Percentiles rank a stretch among this genome's conserved stretches.
Conservation (phyloP, 306 rosid species). For the Biancaea sappan region DNA sequence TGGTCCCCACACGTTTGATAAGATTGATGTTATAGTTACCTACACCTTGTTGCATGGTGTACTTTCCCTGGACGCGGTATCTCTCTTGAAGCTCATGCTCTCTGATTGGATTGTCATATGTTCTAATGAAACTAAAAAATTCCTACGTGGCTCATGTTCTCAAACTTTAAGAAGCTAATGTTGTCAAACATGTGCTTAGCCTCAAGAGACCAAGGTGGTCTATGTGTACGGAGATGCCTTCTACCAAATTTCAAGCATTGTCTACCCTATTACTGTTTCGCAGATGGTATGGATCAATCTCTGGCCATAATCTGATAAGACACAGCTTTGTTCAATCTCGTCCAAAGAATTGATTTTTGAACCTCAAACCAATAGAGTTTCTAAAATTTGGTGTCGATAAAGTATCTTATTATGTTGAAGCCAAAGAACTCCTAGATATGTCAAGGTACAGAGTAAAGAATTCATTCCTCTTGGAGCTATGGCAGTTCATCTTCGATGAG, state of each 20-base stretch:
- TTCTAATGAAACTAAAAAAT: background rate
- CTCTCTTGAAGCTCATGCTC: constrained; percentile 2
- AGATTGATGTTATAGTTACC: constrained; percentile 32
- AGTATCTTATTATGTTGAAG: too few relatives aligned
- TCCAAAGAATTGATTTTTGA: background rate
- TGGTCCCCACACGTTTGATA: background rate
- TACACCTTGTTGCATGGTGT: constrained; percentile 44
- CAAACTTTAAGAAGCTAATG: background rate
- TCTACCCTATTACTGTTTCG: constrained; percentile 14
- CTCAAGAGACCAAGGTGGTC: constrained; percentile 19
- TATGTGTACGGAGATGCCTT: background rate
- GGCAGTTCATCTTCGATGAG: constrained; percentile 8
- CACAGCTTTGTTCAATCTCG: constrained; percentile 21
- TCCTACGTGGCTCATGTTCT: background rate
- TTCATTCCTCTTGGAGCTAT: background rate
- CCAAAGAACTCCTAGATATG: too few relatives aligned
- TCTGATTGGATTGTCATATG: constrained; percentile 34
- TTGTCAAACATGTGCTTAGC: background rate
- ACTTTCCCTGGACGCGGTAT: constrained; percentile 33
- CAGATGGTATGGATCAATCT: constrained; percentile 40
- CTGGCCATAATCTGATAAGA: constrained; percentile 31
- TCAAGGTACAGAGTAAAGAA: constrained; percentile 13
- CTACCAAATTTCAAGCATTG: background rate
- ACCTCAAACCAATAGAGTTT: too few relatives aligned
- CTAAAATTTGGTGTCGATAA: too few relatives aligned